Base-by-base conservation (phyloP, 805 yeast species). In the Spathaspora gorwiae region DNA sequence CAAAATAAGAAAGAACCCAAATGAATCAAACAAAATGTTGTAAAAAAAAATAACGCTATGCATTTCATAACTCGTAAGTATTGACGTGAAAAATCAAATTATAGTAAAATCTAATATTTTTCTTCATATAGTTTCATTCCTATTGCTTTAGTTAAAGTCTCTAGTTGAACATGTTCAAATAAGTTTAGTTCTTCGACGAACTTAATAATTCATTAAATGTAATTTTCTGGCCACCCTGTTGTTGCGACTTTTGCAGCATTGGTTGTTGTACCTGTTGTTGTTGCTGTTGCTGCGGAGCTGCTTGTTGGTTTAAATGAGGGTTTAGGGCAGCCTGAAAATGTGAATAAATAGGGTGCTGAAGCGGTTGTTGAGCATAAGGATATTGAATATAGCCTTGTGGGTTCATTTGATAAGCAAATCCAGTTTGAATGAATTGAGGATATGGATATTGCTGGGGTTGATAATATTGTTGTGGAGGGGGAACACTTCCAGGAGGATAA, bases 201-300 rank as follows among this genome's bases (percentile, higher is more conserved):
- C 44, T 40, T 19, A 40, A 40, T 19, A 71, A 62, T 27, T 71
- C 74, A 51, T 66, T 65, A 42, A 71, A 71, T 24, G 68, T 59
- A 44, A 71, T 70, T 54, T 62, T 65, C 43, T 68, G 73, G 12
- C 71, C 74, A 26, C 53, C 42, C 30, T 26, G 29, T 5, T 14
- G 37, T 30, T 8, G 36, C 24, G 24, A 19, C 24, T 19, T 19
- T 33, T 8, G 31, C 19, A 8, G 30, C 36, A 5, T 35, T 14
- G 3, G 47, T 39, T 11, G 55, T 53, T 3, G 19, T 33, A 34
- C 53, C 50, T 37, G 52, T 50, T 9, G 54, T 49, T 7, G 44
- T 26, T 31, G 49, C 55, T 26, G 43, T 14, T 30, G 43, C 6
- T 40, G 43, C 26, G 14, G 62, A 58, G 6, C 54, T 49, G 7